Evolutionary conservation across 139 green algal species (phyloP).

Genomic region (Picochlorum sp.): DNA sequence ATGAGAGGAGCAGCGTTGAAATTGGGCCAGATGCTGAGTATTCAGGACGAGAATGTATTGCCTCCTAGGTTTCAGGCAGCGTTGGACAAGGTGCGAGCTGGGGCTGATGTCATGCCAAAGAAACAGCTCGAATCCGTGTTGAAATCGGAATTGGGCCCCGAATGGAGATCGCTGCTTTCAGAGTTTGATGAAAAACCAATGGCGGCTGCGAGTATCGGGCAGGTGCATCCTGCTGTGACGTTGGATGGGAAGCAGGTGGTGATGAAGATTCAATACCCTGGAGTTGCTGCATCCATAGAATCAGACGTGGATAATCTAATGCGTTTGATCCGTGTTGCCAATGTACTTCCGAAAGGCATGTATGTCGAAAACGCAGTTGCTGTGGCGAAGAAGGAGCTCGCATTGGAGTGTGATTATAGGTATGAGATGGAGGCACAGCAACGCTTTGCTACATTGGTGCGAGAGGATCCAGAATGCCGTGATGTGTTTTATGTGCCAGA

Average conservation of each 20-base stretch:
- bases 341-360: slow-evolving; percentile 76
- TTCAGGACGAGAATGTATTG: slow-evolving; percentile 89
- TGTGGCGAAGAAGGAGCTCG: slow-evolving; percentile 85
- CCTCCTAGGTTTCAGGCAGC: slow-evolving; percentile 70
- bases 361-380: slow-evolving; percentile 80
- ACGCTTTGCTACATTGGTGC: slow-evolving; percentile 56
- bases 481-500: slow-evolving; percentile 63
- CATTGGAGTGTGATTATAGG: slow-evolving; percentile 89
- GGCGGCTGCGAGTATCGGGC: slow-evolving; percentile 84
- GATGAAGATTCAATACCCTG: slow-evolving; percentile 92
- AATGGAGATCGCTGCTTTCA: slow-evolving; percentile 55
- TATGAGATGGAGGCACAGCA: slow-evolving; percentile 43
- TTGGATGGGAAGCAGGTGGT: slow-evolving; percentile 62
- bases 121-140: slow-evolving; percentile 76
- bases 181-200: slow-evolving; percentile 73
- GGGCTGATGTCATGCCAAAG: slow-evolving; percentile 89
- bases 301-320: slow-evolving; percentile 93
- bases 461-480: slow-evolving; percentile 25
- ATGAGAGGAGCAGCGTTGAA: slow-evolving; percentile 92
- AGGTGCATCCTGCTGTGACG: slow-evolving; percentile 67
- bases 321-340: slow-evolving; percentile 70
- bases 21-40: slow-evolving; percentile 93
- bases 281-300: slow-evolving; percentile 78
- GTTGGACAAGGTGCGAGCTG: slow-evolving; percentile 74
- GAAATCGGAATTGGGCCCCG: slow-evolving; percentile 54